Conservation (phyloP, 1,284 basidiomycete genomes). For the Leccinum griseonigrum region DNA sequence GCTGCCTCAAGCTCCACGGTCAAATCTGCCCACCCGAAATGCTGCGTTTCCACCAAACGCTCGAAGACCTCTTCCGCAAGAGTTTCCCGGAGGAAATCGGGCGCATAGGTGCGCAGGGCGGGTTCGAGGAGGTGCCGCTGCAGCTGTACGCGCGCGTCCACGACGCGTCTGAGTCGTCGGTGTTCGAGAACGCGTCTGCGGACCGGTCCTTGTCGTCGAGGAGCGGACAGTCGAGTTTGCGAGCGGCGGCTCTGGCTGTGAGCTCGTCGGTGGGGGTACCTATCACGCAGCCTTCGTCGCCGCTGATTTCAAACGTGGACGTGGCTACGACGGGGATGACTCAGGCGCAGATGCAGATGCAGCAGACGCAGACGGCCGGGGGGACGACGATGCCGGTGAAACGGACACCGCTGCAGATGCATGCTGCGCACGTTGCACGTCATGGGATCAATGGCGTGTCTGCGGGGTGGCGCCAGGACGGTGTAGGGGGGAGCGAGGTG, state of each 20-base stretch:
- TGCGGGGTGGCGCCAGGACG: conserved; percentile 67
- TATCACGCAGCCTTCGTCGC: conserved; percentile 47
- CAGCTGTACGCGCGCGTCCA: conserved; percentile 36
- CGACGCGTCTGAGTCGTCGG: conserved; percentile 35
- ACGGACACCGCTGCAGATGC: conserved; percentile 73
- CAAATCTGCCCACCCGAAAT: conserved; percentile 84
- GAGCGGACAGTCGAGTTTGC: conserved; percentile 38
- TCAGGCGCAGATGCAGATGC: not conserved
- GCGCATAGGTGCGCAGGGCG: conserved; percentile 53
- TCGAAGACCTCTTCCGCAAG: conserved; percentile 86
- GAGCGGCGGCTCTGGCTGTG: conserved; percentile 42
- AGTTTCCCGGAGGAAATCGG: conserved; percentile 89
- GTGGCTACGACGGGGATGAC: not conserved
- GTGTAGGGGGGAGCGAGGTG: conserved; percentile 46
- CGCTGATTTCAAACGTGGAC: conserved; percentile 24
- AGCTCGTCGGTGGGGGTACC: conserved; percentile 34
- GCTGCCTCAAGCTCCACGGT: conserved; percentile 81
- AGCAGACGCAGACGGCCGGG: conserved; percentile 17
- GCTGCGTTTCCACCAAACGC: conserved; percentile 86
- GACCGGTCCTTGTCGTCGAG: conserved; percentile 42
- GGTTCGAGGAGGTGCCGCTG: conserved; percentile 31
- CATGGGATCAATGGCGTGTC: conserved; percentile 79
- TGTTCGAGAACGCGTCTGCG: conserved; percentile 44
- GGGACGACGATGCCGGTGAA: conserved; percentile 33
- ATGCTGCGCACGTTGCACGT: conserved; percentile 72